Evolutionary conservation across 306 rosid species (phyloP), one percentile per base, ranked within the genome.

Genomic region (Arachis stenosperma): DNA sequence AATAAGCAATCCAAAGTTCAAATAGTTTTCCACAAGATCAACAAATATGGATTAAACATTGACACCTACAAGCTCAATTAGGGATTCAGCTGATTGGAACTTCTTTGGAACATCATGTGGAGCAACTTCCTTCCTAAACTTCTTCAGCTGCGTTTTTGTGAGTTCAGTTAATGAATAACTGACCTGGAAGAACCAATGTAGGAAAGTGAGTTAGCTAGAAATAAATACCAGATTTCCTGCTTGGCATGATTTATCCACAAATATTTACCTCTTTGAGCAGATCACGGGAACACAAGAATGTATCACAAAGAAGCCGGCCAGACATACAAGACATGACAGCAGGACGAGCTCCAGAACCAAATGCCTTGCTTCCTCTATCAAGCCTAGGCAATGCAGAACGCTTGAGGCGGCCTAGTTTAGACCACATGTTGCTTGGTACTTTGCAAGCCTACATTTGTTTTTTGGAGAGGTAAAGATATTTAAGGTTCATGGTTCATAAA

Each of bases 261-360:
- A 65, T 30, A 73, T 75, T 15, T 77, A 94, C 99, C 99, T 94
- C 99, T 84, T 87, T 91, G 71, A 94, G 79, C 71, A 94, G 85
- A 68, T 94, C 99, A 74, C 99, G 96, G 72, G 99, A 82, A 85
- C 89, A 85, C 82, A 88, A 82, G 78, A 81, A 88, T 6, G 97
- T 91, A 82, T 94, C 99, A 88, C 99, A 94, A 79, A 94, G 86
- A 67, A 94, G 93, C 62, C 96, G 87, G 36, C 99, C 98, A 76
- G 99, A 90, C 73, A 91, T 82, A 84, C 99, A 94, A 75, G 96
- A 85, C 95, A 94, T 79, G 70, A 94, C 84, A 71, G 90, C 98
- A 51, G 86, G 96, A 86, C 88, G 90, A 73, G 95, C 99, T 79
- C 99, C 99, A 72, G 88, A 90, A 41, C 95, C 96, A 81, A 88